Conservation (phyloP, 1,284 basidiomycete genomes). For the Violaceomyces palustris region DNA sequence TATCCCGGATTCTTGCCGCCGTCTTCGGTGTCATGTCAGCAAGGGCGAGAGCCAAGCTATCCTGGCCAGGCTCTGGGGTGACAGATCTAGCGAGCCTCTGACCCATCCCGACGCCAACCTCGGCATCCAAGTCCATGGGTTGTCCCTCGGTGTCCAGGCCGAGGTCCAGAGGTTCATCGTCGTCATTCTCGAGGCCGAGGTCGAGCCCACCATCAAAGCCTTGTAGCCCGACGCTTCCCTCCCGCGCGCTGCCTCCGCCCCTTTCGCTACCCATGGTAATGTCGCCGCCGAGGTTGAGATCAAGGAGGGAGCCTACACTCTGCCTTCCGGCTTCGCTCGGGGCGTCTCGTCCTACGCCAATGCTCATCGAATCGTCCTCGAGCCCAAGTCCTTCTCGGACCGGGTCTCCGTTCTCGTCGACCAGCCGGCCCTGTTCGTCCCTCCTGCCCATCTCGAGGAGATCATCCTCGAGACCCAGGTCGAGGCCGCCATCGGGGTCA, state of each 20-base stretch:
- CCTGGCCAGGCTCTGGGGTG: conserved; percentile 26
- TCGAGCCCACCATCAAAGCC: conserved; percentile 59
- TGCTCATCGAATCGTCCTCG: conserved; percentile 43
- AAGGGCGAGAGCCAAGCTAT: conserved; percentile 34
- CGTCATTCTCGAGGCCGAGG: conserved; percentile 58
- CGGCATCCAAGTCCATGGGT: conserved; percentile 11
- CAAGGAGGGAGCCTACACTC: conserved; percentile 30
- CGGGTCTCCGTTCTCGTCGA: conserved; percentile 49
- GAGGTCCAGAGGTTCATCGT: conserved; percentile 42
- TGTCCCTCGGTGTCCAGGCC: conserved; percentile 15
- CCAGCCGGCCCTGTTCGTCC: conserved; percentile 26
- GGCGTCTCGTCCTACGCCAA: conserved; percentile 49
- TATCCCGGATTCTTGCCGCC: conserved; percentile 53
- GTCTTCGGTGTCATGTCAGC: conserved; percentile 59
- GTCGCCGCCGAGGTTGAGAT: conserved; percentile 23
- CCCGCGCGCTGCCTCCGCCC: conserved; percentile 15
- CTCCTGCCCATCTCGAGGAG: conserved; percentile 38
- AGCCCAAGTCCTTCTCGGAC: conserved; percentile 61
- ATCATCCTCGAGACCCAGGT: conserved; percentile 56
- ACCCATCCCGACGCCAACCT: not conserved
- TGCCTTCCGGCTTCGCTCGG: conserved; percentile 25
- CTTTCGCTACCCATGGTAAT: conserved; percentile 15
- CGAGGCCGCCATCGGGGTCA: conserved; percentile 51
- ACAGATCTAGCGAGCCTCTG: too few species aligned
- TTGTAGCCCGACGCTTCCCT: conserved; percentile 24